Evolutionary conservation across 352 stramenopile genomes (phyloP), one percentile per base, ranked within the genome.

Genomic region (Globisporangium spinosum): DNA sequence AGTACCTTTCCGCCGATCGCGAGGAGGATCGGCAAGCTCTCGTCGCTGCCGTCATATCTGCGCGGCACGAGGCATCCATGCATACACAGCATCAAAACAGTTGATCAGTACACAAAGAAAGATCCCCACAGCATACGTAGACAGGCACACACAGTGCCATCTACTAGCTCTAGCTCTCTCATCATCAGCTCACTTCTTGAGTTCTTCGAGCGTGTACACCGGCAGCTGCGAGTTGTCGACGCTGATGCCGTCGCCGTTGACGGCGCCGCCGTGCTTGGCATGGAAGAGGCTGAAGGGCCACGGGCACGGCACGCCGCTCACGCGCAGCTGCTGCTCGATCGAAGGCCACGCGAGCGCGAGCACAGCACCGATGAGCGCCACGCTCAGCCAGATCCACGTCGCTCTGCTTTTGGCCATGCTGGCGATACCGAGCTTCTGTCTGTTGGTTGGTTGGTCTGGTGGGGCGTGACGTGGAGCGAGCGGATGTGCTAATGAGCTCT

Each of bases 1-100:
- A 9, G 54, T 70, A 94, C 86, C 69, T 92, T 91, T 55, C 86
- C 86, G 32, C 81, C 79, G 32, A 94, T 79, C 8, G 86, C 79
- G 54, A 93, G 58, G 45, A 91, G 70, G 56, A 94, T 91, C 22
- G 86, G 86, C 61, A 77, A 68, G 51, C 78, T 75, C 67, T 82
- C 72, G 64, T 94, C 81, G 25, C 78, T 77, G 22, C 86, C 86
- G 57, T 94, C 86, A 60, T 87, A 91, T 61, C 80, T 88, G 57
- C 67, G 68, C 2, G 35, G 65, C 55, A 64, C 40, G 29, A 51
- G 23, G 47, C 29, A 58, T 55, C n/a, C 47, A 55, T 13, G 40
- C 35, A 67, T 58, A 71, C 3, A 17, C 62, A 38, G 15, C n/a
- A 59, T 40, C 10, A 32, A 58, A 45, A 17, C 12, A 75, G 38